Evolutionary conservation across 2,329 filamentous ascomycete species (phyloP).

Genomic region (Rutstroemia sp.): DNA sequence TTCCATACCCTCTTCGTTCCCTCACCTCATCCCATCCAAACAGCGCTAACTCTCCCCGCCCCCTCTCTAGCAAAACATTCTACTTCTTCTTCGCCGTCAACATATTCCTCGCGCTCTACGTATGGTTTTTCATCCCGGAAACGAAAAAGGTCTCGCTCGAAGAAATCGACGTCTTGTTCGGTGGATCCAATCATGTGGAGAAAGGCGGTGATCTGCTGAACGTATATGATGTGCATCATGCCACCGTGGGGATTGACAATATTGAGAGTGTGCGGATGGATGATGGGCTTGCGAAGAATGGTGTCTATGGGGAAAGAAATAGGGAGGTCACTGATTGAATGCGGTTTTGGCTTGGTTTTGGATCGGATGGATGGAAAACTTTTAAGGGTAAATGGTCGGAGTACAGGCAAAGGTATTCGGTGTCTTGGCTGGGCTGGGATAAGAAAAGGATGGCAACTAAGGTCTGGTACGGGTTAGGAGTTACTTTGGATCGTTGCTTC

Average conservation of each 20-base stretch:
- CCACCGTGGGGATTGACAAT: neutral
- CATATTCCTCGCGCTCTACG: conserved; percentile 40
- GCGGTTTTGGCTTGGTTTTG: neutral
- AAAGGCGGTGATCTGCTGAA: neutral
- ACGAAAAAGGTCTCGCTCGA: conserved; percentile 60
- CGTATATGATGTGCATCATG: conserved; percentile 1
- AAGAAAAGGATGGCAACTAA: neutral
- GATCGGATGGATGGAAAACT: neutral
- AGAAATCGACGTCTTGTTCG: conserved; percentile 56
- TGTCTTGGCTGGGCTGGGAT: neutral
- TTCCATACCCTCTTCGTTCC: neutral
- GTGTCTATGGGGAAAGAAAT: neutral
- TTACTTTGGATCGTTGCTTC: neutral
- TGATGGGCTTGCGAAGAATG: neutral
- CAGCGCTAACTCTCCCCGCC: no score
- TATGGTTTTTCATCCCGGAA: conserved; percentile 57
- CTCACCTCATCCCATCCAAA: neutral
- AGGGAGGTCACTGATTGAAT: neutral
- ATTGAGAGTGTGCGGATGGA: neutral
- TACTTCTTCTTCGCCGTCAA: conserved; percentile 58
- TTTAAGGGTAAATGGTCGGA: neutral
- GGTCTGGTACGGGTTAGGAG: no score
- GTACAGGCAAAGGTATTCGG: neutral
- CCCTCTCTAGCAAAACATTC: conserved; percentile 3
- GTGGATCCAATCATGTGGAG: conserved; percentile 15